Evolutionary conservation across 768 basidiomycete genomes (phyloP), one percentile per base, ranked within the genome.

Genomic region (Boletus reticuloceps): DNA sequence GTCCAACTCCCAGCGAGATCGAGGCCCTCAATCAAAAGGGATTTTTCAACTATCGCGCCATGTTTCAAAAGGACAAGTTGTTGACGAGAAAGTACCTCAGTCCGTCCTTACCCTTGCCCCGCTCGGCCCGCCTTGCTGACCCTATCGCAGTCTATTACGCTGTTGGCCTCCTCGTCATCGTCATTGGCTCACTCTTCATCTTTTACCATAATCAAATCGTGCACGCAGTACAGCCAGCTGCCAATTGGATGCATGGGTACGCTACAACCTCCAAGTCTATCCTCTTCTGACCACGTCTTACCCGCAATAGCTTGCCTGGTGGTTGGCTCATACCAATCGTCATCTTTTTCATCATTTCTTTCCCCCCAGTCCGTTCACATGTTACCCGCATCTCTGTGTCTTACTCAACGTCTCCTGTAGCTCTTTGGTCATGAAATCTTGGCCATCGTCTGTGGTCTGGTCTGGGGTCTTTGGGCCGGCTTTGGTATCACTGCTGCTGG

Each of bases 341-440:
- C 41, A 75, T 94, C 50, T 76, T 94, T 36, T 92, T 94, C 66
- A 78, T 94, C 57, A 81, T 94, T 29, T 92, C 91, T 0, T 93
- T 94, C 67, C 92, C 92, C 54, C 92, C 92, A 0, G 84, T 88
- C 61, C 51, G 78, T 70, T 4, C 5, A 31, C 40, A 47, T 40
- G 22, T 42, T 53, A 42, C 56, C 29, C 7, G 42, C 22, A 8
- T 44, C 14, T 16, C 37, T 47, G 11, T 29, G 10, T 38, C 19
- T 16, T 12, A 42, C 45, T 61, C 43, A 70, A 31, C 42, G 14
- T 9, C 36, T 36, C 53, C 5, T 58, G 4, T 62, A 90, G 81
- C 81, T 96, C 17, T 94, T 94, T 64, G 94, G 94, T 6, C 94
- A 96, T 58, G 94, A 96, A 77, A 89, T 96, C 53, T 78, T 96